These are phyloP conservation scores for Arabidopsis thaliana DNA, from an alignment of 345 rosid genomes.

Conservation along the genomic window DNA sequence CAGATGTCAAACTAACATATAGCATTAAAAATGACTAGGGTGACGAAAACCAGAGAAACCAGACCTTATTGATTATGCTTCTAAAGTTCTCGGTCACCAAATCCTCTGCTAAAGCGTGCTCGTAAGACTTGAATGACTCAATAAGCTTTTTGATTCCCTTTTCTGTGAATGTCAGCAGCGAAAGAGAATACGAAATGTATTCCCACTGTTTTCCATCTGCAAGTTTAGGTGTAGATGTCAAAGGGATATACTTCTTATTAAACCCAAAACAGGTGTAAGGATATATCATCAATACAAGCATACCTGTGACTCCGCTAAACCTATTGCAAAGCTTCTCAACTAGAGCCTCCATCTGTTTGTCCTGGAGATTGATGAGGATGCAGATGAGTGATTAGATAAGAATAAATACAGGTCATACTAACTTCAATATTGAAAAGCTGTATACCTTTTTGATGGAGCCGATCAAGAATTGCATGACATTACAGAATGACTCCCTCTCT, in stretches of 20 bases:
- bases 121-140: constrained; percentile 83
- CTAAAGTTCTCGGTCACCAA: constrained; percentile 83
- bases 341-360: constrained; percentile 97
- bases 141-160: constrained; percentile 92
- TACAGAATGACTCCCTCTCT: constrained; percentile 80
- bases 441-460: constrained; percentile 92
- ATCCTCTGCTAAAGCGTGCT: constrained; percentile 81
- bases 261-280: not conserved
- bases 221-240: constrained; percentile 40
- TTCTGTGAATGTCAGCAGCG: constrained; percentile 90
- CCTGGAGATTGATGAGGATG: constrained; percentile 53
- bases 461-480: constrained; percentile 94
- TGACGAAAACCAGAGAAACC: constrained; percentile 30
- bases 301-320: constrained; percentile 91
- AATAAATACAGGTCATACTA: constrained; percentile 29
- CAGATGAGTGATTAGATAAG: constrained; percentile 20
- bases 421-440: constrained; percentile 27
- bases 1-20: constrained; percentile 32
- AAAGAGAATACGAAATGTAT: constrained; percentile 89
- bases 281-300: constrained; percentile 25
- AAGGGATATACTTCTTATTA: constrained; percentile 1
- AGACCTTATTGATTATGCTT: constrained; percentile 89
- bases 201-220: constrained; percentile 93
- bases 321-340: constrained; percentile 99
- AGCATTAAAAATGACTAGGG: constrained; percentile 24